Percentiles rank a stretch among this genome's conserved stretches.
phyloP scores from a whole-genome alignment of 306 rosid species.

The Ormosia emarginata region DNA sequence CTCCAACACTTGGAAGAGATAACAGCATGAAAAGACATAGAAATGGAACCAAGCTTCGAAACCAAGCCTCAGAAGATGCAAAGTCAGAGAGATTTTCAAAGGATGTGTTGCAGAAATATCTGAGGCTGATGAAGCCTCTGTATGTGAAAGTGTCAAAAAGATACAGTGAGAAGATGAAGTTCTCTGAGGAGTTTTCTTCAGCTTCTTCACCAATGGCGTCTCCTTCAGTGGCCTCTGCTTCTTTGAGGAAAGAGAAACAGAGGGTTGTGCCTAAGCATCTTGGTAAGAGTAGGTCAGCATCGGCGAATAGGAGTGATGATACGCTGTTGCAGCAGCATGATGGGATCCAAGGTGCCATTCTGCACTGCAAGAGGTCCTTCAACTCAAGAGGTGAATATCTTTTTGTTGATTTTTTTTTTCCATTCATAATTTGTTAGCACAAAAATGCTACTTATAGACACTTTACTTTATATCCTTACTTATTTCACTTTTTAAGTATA shows the following conservation, averaged over 20 bases:
- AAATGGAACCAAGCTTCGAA: background rate
- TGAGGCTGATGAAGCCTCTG: slow-evolving; percentile 52
- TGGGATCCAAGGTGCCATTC: slow-evolving; percentile 89
- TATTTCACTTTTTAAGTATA: too few relatives aligned
- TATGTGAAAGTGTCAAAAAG: slow-evolving; percentile 40
- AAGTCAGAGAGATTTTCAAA: slow-evolving; percentile 42
- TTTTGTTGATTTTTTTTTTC: too few relatives aligned
- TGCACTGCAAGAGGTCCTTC: slow-evolving; percentile 83
- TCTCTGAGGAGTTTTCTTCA: background rate
- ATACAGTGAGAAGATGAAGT: slow-evolving; percentile 17
- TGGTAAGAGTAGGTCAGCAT: slow-evolving; percentile 61
- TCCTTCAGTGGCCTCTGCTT: background rate
- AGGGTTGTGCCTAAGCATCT: slow-evolving; percentile 44
- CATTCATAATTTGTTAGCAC: too few relatives aligned
- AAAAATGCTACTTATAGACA: too few relatives aligned
- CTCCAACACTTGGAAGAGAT: slow-evolving; percentile 28
- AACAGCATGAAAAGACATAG: slow-evolving; percentile 18
- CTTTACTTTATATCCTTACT: too few relatives aligned
- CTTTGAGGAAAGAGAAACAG: background rate
- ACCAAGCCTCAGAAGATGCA: background rate
- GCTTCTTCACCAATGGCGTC: background rate
- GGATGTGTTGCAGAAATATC: slow-evolving; percentile 51
- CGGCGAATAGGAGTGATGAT: slow-evolving; percentile 62
- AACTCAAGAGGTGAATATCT: slow-evolving; percentile 52
- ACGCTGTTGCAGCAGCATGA: slow-evolving; percentile 66